Conservation (phyloP, 345 rosid species). For the Dipteronia dyeriana region DNA sequence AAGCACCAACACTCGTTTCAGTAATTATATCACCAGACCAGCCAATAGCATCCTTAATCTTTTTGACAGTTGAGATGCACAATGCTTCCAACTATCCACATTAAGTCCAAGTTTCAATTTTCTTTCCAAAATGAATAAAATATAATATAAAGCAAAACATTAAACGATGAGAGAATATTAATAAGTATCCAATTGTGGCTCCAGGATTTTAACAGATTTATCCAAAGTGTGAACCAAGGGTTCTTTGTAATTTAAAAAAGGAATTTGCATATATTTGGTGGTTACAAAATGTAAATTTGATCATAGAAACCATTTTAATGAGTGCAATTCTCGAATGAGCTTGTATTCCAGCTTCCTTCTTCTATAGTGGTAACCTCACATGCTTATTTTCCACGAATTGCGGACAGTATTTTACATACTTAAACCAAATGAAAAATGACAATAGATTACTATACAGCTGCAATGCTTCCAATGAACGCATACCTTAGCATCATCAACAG, state of each 20-base stretch:
- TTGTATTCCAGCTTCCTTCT: background rate
- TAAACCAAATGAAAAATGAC: background rate
- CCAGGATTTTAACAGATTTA: background rate
- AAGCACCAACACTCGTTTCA: slow-evolving; percentile 51
- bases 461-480: background rate
- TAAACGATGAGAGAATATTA: background rate
- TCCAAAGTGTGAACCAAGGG: background rate
- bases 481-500: slow-evolving; percentile 57
- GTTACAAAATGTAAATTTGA: background rate
- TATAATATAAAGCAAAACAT: background rate
- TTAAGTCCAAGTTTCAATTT: slow-evolving; percentile 17
- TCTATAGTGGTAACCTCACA: background rate
- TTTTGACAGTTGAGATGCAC: slow-evolving; percentile 45
- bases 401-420: background rate
- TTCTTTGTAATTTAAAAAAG: background rate
- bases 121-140: background rate
- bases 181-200: background rate
- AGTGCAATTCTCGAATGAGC: background rate
- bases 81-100: slow-evolving; percentile 53
- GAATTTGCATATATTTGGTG: background rate
- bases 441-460: background rate
- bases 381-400: background rate
- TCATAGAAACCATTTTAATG: background rate
- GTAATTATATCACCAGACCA: slow-evolving; percentile 57
- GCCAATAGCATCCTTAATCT: slow-evolving; percentile 59